These are phyloP conservation scores for Lablab purpureus DNA, from an alignment of 306 rosid species.

Conservation along the genomic window DNA sequence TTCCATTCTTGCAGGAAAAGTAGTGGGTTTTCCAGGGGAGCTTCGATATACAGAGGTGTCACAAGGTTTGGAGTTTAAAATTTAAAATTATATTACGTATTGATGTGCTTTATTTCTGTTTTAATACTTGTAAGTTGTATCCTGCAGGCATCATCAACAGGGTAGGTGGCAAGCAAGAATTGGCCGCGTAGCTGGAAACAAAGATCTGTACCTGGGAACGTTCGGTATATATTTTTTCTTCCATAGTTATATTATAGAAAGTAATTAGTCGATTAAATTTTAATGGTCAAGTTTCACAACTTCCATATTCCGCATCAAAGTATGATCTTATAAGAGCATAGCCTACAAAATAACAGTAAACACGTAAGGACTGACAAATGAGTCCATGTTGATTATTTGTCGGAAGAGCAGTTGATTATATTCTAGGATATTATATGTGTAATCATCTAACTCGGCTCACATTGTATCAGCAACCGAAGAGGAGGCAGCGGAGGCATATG, in stretches of 20 bases:
- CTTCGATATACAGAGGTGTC: constrained; percentile 93
- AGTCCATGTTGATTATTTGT: neutral
- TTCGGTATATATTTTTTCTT: constrained; percentile 62
- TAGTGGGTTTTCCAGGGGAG: constrained; percentile 97
- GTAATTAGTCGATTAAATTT: neutral
- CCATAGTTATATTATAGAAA: neutral
- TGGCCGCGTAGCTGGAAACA: constrained; percentile 99
- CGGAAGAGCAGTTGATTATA: neutral
- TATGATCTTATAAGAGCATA: neutral
- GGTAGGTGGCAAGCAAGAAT: constrained; percentile 99
- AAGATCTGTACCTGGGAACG: constrained; percentile 92
- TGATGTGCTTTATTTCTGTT: neutral
- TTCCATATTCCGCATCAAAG: neutral
- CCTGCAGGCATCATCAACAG: constrained; percentile 93
- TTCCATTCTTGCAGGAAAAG: constrained; percentile 72
- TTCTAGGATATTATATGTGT: neutral
- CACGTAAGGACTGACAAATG: neutral
- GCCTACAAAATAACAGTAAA: neutral
- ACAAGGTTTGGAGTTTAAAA: constrained; percentile 65
- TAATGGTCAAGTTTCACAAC: neutral
- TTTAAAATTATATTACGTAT: neutral
- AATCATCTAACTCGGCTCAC: neutral
- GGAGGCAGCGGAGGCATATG: constrained; percentile 98
- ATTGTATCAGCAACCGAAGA: constrained; percentile 83
- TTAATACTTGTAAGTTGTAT: constrained; percentile 14